These are phyloP conservation scores for Ceratobasidium sp. DNA, from an alignment of 1,284 basidiomycete species.

Conservation along the genomic window DNA sequence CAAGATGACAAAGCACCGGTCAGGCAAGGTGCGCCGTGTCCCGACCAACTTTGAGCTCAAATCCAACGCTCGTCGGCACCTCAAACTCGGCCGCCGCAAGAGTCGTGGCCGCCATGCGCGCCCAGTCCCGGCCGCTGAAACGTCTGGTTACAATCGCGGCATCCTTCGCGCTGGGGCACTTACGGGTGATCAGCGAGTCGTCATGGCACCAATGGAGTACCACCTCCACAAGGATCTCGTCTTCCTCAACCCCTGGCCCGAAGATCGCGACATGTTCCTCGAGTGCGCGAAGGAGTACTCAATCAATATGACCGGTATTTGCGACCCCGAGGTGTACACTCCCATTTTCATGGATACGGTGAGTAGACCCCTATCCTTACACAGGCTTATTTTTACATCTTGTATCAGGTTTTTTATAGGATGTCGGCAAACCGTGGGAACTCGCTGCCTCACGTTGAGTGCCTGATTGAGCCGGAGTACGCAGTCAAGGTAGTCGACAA, in stretches of 20 bases:
- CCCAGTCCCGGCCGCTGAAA: neutral
- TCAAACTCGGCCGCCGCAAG: neutral
- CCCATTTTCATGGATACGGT: conserved; percentile 19
- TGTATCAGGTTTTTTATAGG: neutral
- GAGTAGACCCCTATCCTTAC: neutral
- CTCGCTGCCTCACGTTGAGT: neutral
- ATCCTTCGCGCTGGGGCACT: neutral
- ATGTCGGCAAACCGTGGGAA: neutral
- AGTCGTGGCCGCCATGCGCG: neutral
- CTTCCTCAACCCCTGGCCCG: conserved; percentile 12
- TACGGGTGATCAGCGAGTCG: neutral
- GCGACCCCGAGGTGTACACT: neutral
- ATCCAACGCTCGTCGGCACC: neutral
- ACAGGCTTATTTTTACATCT: neutral
- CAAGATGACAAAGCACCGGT: neutral
- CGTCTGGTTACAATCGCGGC: neutral
- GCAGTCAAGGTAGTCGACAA: neutral
- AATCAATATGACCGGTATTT: neutral
- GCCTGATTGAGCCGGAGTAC: neutral
- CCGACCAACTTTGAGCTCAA: neutral
- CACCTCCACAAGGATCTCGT: conserved; percentile 6
- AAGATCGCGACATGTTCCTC: conserved; percentile 5
- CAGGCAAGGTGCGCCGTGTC: neutral
- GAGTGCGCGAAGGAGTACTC: neutral
- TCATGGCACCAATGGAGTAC: conserved; percentile 1